Evolutionary conservation across 1,284 basidiomycete genomes (phyloP).

Genomic region (Retiboletus flavoniger): DNA sequence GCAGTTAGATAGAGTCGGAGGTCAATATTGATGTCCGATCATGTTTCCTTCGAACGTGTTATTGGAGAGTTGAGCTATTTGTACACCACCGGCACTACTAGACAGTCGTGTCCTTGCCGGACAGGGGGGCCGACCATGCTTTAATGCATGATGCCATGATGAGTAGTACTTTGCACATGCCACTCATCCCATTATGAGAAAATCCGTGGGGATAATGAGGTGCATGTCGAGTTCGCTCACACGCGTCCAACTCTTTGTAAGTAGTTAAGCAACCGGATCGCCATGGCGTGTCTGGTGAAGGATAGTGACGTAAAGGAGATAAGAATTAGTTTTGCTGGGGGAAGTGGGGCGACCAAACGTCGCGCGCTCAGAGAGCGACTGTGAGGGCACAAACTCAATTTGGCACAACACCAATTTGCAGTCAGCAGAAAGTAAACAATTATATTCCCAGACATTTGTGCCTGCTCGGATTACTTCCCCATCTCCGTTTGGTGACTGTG

Average conservation of each 20-base stretch:
- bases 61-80: too few relatives aligned
- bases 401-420: neutral
- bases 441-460: neutral
- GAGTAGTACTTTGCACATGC: neutral
- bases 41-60: too few relatives aligned
- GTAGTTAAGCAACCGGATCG: neutral
- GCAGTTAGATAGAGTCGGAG: too few relatives aligned
- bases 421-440: neutral
- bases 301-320: neutral
- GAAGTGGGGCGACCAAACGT: neutral
- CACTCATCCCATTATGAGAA: neutral
- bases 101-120: too few relatives aligned
- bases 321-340: neutral
- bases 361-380: neutral
- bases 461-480: neutral
- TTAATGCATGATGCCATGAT: neutral
- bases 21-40: neutral
- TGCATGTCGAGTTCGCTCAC: neutral
- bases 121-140: too few relatives aligned
- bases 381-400: neutral
- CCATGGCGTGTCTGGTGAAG: neutral
- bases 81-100: too few relatives aligned
- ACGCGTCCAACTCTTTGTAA: neutral
- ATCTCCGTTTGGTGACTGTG: neutral
- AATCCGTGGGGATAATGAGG: slow-evolving; percentile 6